Conservation (phyloP, 768 basidiomycete genomes). For the Strobilomyces echinocephalus region DNA sequence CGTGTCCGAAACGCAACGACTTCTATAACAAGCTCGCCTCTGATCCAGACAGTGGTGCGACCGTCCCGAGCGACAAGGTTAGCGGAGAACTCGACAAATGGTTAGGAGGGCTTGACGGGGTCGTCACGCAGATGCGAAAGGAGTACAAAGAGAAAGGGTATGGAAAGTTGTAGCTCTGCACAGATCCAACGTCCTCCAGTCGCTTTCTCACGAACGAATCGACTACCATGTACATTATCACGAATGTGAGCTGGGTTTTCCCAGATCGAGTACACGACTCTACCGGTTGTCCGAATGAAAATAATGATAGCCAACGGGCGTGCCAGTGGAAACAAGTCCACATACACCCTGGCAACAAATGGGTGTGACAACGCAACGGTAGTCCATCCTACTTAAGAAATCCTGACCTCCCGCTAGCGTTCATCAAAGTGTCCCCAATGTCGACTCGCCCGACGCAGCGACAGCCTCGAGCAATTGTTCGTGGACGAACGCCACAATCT, state of each 20-base stretch:
- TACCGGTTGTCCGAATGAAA: too few species aligned
- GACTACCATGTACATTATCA: not conserved
- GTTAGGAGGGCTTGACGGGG: slow-evolving; percentile 52
- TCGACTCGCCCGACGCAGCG: not conserved
- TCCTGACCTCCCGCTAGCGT: not conserved
- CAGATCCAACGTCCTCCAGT: not conserved
- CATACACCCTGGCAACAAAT: too few species aligned
- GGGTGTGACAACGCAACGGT: too few species aligned
- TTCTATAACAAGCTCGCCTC: slow-evolving; percentile 60
- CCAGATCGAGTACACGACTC: too few species aligned
- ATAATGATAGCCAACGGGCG: too few species aligned
- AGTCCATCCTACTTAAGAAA: not conserved
- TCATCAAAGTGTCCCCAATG: not conserved
- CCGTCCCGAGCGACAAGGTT: slow-evolving; percentile 45
- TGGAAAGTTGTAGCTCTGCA: slow-evolving; percentile 32
- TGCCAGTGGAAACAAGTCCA: too few species aligned
- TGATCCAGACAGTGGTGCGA: slow-evolving; percentile 51
- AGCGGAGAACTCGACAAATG: slow-evolving; percentile 52
- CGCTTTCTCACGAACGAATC: not conserved
- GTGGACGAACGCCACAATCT: slow-evolving; percentile 23
- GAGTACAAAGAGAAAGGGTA: slow-evolving; percentile 57
- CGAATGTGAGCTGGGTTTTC: not conserved
- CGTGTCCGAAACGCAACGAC: slow-evolving; percentile 54
- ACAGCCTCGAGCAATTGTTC: slow-evolving; percentile 12
- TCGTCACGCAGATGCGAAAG: slow-evolving; percentile 44